Conservation (phyloP, 2,329 filamentous ascomycete species). For the Verticillium isaacii region DNA sequence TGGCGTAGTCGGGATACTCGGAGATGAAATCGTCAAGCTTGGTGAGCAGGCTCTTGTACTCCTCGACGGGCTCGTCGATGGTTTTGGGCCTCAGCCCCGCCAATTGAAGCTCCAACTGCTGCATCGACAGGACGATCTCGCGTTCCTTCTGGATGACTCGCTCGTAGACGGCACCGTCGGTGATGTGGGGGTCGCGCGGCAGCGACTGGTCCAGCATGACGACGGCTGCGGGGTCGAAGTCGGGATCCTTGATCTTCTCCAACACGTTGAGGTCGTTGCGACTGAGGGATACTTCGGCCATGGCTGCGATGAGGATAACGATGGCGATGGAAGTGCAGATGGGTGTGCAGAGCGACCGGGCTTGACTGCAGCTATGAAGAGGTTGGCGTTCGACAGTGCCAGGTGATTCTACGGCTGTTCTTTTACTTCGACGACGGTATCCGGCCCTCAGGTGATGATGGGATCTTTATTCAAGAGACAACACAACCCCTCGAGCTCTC, state of each 20-base stretch:
- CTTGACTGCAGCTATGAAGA: background rate
- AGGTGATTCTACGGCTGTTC: background rate
- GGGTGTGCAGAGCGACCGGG: background rate
- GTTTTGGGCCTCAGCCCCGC: conserved; percentile 33
- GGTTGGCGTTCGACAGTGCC: background rate
- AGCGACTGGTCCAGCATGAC: conserved; percentile 49
- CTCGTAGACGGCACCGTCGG: conserved; percentile 45
- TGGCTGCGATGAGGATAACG: conserved; percentile 18
- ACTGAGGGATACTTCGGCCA: conserved; percentile 48
- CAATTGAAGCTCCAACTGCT: conserved; percentile 50
- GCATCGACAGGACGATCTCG: conserved; percentile 48
- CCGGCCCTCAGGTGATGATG: background rate
- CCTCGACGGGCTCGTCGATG: conserved; percentile 31
- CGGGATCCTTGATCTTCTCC: conserved; percentile 63
- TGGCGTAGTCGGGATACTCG: conserved; percentile 61
- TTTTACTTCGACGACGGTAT: background rate
- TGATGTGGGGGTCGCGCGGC: conserved; percentile 54
- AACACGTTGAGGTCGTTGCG: conserved; percentile 57
- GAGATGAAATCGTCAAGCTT: conserved; percentile 52
- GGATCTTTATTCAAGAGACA: background rate
- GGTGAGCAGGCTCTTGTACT: conserved; percentile 42
- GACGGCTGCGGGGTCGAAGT: conserved; percentile 51
- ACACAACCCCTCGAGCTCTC: background rate
- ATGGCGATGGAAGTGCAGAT: background rate
- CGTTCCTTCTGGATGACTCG: conserved; percentile 45